Evolutionary conservation across 768 basidiomycete genomes (phyloP).

Genomic region (Xerocomellus intermedius): DNA sequence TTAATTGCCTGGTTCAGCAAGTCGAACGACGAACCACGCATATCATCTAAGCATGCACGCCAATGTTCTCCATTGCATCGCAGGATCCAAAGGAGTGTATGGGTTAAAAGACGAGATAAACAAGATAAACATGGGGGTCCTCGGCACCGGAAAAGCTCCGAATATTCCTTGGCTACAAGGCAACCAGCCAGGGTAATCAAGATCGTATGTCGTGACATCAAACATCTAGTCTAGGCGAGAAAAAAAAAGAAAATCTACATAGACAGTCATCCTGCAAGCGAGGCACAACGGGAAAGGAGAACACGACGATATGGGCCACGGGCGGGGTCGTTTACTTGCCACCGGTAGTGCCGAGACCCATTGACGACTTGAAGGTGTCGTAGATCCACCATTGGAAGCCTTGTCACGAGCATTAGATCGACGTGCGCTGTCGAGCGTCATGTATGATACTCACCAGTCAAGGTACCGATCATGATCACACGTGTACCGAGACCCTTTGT

Average conservation of each 20-base stretch:
- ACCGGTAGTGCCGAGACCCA: slow-evolving; percentile 87
- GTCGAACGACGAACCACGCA: background rate
- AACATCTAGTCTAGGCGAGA: slow-evolving; percentile 13
- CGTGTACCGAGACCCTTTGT: slow-evolving; percentile 88
- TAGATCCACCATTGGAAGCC: slow-evolving; percentile 97
- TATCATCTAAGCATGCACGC: too few species aligned
- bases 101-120: background rate
- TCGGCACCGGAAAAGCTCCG: background rate
- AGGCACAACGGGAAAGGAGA: background rate
- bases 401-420: slow-evolving; percentile 19
- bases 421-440: background rate
- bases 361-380: slow-evolving; percentile 78
- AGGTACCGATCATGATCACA: slow-evolving; percentile 78
- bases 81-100: background rate
- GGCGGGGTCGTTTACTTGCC: slow-evolving; percentile 60
- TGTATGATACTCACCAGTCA: slow-evolving; percentile 38
- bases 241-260: slow-evolving; percentile 9
- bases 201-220: background rate
- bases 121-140: background rate
- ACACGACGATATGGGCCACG: background rate
- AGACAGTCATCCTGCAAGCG: slow-evolving; percentile 12
- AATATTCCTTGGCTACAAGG: background rate
- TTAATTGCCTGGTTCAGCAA: too few species aligned
- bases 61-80: background rate
- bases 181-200: background rate